A percentile compares a stretch with the other conserved stretches of the same genome.
phyloP scores from a whole-genome alignment of 805 yeast species.

The Lachancea kluyveri region DNA sequence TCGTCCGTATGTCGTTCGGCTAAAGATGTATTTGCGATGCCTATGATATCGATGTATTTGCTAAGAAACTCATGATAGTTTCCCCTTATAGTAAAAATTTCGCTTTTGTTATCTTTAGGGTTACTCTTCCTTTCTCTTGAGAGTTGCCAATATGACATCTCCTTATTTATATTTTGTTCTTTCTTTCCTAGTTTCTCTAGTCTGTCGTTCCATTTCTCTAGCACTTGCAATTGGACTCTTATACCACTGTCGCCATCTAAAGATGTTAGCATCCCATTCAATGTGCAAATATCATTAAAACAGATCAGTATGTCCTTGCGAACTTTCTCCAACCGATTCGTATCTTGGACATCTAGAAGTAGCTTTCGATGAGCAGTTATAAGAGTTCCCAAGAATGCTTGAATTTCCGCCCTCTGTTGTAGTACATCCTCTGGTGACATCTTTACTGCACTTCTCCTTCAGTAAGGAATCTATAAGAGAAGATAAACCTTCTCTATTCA shows the following conservation, averaged over 20 bases:
- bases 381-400: constrained; percentile 17
- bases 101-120: neutral
- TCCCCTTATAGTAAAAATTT: constrained; percentile 10
- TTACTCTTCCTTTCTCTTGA: neutral
- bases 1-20: constrained; percentile 2
- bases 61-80: constrained; percentile 18
- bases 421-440: constrained; percentile 23
- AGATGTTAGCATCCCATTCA: constrained; percentile 22
- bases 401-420: constrained; percentile 20
- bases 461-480: neutral
- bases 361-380: constrained; percentile 17
- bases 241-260: constrained; percentile 21
- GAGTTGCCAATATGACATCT: constrained; percentile 9
- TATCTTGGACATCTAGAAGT: constrained; percentile 13
- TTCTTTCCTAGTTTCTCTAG: constrained; percentile 9
- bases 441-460: neutral
- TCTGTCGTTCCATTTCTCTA: constrained; percentile 11
- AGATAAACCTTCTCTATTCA: no score
- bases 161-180: constrained; percentile 9
- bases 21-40: constrained; percentile 19
- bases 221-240: constrained; percentile 14
- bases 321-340: constrained; percentile 14
- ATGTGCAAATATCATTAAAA: constrained; percentile 21
- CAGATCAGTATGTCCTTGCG: constrained; percentile 25
- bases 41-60: constrained; percentile 22